Evolutionary conservation across 148 eudicot genomes (phyloP).

Genomic region (Cornus florida): DNA sequence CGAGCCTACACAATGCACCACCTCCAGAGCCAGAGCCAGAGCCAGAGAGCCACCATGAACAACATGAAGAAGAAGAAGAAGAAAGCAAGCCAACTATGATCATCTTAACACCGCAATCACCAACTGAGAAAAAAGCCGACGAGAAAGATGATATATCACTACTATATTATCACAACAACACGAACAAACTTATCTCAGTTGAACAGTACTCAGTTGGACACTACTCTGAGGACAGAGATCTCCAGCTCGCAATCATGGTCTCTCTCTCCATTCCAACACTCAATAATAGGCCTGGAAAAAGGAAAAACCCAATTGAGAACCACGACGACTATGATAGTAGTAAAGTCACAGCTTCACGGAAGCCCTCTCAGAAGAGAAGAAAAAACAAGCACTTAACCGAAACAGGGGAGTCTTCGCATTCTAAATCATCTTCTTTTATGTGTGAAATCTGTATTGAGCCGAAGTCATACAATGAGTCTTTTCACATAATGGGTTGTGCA

Average conservation of each 20-base stretch:
- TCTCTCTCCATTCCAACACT: neutral
- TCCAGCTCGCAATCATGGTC: neutral
- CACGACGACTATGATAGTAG: conserved; percentile 19
- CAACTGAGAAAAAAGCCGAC: neutral
- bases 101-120: too few relatives aligned
- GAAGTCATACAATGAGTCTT: conserved; percentile 30
- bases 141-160: too few relatives aligned
- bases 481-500: conserved; percentile 41
- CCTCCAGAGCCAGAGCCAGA: too few relatives aligned
- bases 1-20: too few relatives aligned
- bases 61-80: too few relatives aligned
- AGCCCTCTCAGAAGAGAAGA: neutral
- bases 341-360: neutral
- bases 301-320: conserved; percentile 9
- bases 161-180: too few relatives aligned
- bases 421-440: conserved; percentile 21
- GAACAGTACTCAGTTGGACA: conserved; percentile 5
- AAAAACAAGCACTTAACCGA: conserved; percentile 14
- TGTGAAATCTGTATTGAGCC: conserved; percentile 65
- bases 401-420: conserved; percentile 40
- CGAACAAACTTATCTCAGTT: conserved; percentile 35
- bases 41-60: too few relatives aligned
- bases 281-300: neutral
- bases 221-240: conserved; percentile 9
- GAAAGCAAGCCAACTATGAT: too few relatives aligned